These are phyloP conservation scores for Pleurotus ostreatus DNA, from an alignment of 768 basidiomycete genomes.

Conservation along the genomic window DNA sequence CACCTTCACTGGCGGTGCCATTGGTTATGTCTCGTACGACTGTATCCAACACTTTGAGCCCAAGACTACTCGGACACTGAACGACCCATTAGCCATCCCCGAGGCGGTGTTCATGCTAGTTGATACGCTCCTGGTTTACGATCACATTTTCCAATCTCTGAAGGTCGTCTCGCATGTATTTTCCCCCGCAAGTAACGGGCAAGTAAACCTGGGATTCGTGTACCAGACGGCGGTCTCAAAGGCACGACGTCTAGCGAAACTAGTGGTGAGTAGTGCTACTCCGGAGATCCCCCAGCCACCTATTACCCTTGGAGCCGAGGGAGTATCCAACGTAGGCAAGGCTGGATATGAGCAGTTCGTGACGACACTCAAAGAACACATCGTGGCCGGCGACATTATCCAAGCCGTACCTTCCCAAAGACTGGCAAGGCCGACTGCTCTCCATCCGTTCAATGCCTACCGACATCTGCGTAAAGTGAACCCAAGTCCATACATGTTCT, in stretches of 20 bases:
- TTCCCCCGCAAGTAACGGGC: constrained; percentile 64
- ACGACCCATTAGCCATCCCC: constrained; percentile 83
- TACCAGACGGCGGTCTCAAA: constrained; percentile 86
- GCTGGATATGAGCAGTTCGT: constrained; percentile 90
- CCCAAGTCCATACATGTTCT: constrained; percentile 99
- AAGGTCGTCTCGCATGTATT: constrained; percentile 97
- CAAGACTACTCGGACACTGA: constrained; percentile 71
- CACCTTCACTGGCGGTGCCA: constrained; percentile 95
- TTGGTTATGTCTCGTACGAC: constrained; percentile 97
- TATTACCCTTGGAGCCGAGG: constrained; percentile 59
- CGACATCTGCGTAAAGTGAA: constrained; percentile 91
- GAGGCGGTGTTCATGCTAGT: constrained; percentile 97
- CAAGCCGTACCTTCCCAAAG: constrained; percentile 98
- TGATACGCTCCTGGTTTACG: constrained; percentile 93
- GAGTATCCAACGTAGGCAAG: constrained; percentile 89
- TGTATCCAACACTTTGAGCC: constrained; percentile 97
- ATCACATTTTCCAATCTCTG: constrained; percentile 92
- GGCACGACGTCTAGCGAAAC: constrained; percentile 74
- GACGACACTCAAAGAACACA: constrained; percentile 88
- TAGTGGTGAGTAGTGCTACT: constrained; percentile 46
- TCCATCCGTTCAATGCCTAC: constrained; percentile 98
- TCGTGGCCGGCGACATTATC: constrained; percentile 95
- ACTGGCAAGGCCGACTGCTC: constrained; percentile 73
- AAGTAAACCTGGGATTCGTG: constrained; percentile 72
- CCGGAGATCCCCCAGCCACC: constrained; percentile 69